Evolutionary conservation across 495 filamentous ascomycete species (phyloP), one percentile per base, ranked within the genome.

Genomic region (Aspergillus bridgeri): DNA sequence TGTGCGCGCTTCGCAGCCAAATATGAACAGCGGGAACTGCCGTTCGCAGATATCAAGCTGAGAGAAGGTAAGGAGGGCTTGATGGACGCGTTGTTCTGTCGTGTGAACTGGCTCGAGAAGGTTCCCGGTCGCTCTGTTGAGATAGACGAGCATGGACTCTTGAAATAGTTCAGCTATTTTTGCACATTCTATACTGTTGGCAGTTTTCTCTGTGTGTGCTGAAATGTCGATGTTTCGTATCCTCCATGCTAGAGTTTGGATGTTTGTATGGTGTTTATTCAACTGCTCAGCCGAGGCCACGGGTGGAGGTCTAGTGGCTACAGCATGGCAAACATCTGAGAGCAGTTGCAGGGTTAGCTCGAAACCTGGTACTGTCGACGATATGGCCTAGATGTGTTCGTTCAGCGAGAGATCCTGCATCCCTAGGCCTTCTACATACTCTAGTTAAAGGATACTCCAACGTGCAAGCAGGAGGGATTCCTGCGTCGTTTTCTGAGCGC

Each of bases 11-110:
- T 62, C 50, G 22, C 54, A 58, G 24, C 55, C 60, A 7, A 62
- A 17, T 5, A 62, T 52, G 25, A 62, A 55, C 0, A 62, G 33
- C 5, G 54, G 60, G 50, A 62, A 58, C 20, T 62, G 54, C n/a
- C 60, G 50, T 15, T 54, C 51, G 38, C 50, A 62, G 29, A 55
- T 22, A 4, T 23, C 9, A 7, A 62, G 46, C 0, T 47, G 6
- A 19, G 46, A 13, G 23, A 62, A 42, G 11, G 42, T 43, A 3
- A 46, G 1, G 19, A 62, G 53, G 2, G 38, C 60, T n/a, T 22
- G 50, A 6, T 25, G 3, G 21, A 58, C 51, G n/a, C 51, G 54
- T 29, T 27, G 22, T 13, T 54, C 48, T 17, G 51, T 54, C 21
- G 15, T 55, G 7, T 25, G 25, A 3, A 38, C 2, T 2, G 51